Evolutionary conservation across 116 monocot genomes (phyloP), one percentile per base, ranked within the genome.

Genomic region (Posidonia oceanica): DNA sequence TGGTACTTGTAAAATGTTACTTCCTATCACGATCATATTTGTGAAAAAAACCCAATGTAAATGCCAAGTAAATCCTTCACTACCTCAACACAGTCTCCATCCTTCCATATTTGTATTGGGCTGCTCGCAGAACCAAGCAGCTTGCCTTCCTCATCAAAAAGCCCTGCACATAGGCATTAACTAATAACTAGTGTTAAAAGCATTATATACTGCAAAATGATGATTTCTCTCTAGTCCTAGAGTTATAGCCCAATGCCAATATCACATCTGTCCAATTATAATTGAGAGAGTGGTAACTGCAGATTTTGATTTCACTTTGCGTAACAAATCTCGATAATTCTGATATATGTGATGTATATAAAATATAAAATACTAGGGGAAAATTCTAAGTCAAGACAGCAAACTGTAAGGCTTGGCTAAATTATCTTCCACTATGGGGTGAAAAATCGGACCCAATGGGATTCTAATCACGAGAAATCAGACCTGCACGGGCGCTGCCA

Each of bases 31-130:
- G 36, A 7, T 22, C 63, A 10, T 38, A 6, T 29, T 1, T 29
- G 22, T 23, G 29, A n/a, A 29, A 63, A 63, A 39, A 63, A 63
- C 12, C 22, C 6, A 10, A 18, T n/a, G 62, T 8, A 62, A 36
- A 13, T 13, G 22, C 21, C 12, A 62, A 3, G 12, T 6, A 36
- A 63, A 48, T 39, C 10, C 0, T 29, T n/a, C 20, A 36, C 37
- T 80, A 96, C 96, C 92, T 97, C 98, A 57, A 85, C 81, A 62
- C 93, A 93, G 55, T 87, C 72, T 39, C 83, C 78, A 37, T 93
- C 87, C 77, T 85, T 98, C 98, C 98, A 98, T 71, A 98, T 98
- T 59, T 98, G 98, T 72, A 93, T 98, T 17, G 93, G 82, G 69
- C 93, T 98, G 63, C 83, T 98, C 20, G 93, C 70, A 5, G 89